These are phyloP conservation scores for Candida morakotiae DNA, from an alignment of 805 yeast species.

Conservation along the genomic window DNA sequence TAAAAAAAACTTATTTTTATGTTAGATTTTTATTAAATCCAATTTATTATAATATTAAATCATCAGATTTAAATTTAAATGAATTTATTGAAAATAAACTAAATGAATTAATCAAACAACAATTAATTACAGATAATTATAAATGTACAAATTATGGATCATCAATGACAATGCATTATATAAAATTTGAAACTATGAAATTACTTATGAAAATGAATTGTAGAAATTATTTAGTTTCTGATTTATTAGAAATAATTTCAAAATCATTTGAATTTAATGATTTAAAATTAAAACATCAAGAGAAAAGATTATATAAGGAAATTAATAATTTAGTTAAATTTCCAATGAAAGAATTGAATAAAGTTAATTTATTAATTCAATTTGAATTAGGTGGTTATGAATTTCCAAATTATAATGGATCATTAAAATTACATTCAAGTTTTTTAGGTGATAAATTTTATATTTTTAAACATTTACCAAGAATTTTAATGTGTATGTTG, in stretches of 20 bases:
- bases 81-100: constrained; percentile 31
- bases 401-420: constrained; percentile 40
- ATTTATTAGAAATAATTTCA: constrained; percentile 24
- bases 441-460: constrained; percentile 42
- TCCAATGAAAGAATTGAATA: constrained; percentile 35
- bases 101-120: constrained; percentile 22
- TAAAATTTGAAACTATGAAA: constrained; percentile 42
- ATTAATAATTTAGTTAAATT: constrained; percentile 35
- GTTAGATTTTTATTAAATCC: constrained; percentile 40
- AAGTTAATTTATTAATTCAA: constrained; percentile 42
- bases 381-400: constrained; percentile 49
- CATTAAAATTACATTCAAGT: constrained; percentile 32
- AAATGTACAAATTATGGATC: constrained; percentile 40
- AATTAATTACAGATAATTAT: constrained; percentile 24
- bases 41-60: constrained; percentile 28
- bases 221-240: constrained; percentile 12
- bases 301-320: constrained; percentile 41
- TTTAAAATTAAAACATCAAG: constrained; percentile 38
- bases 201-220: constrained; percentile 17
- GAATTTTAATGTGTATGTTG: constrained; percentile 41
- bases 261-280: constrained; percentile 38
- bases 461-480: constrained; percentile 39
- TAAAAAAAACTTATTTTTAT: constrained; percentile 46
- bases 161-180: constrained; percentile 48
- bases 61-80: constrained; percentile 19